These are phyloP conservation scores for Helenozyma baotianmanensis DNA, from an alignment of 805 yeast genomes.

Conservation along the genomic window DNA sequence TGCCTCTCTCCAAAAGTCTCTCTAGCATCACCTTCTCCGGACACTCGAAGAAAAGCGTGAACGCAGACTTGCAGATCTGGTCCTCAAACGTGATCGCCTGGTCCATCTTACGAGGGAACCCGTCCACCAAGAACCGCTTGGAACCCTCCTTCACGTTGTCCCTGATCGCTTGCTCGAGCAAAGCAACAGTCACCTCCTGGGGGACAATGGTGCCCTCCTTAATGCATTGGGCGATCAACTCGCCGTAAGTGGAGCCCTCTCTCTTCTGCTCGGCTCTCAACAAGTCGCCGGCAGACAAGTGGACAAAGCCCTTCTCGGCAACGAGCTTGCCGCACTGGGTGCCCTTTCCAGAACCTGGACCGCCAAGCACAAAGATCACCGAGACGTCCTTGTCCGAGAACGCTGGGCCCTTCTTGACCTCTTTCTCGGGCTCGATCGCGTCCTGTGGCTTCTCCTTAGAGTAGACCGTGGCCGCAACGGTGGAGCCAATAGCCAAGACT, in stretches of 20 bases:
- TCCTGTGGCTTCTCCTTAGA: slow-evolving; percentile 41
- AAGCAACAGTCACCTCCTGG: slow-evolving; percentile 81
- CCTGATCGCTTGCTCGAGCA: slow-evolving; percentile 74
- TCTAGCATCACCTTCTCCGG: slow-evolving; percentile 79
- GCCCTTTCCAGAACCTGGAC: slow-evolving; percentile 98
- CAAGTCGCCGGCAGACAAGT: slow-evolving; percentile 94
- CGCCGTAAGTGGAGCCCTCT: slow-evolving; percentile 78
- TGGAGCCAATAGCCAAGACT: slow-evolving; percentile 49
- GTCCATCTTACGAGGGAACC: slow-evolving; percentile 98
- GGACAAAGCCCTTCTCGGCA: slow-evolving; percentile 73
- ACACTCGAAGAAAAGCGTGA: slow-evolving; percentile 75
- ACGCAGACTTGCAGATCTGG: slow-evolving; percentile 61
- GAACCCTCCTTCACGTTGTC: slow-evolving; percentile 47
- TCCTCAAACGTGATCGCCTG: slow-evolving; percentile 93
- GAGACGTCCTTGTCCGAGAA: slow-evolving; percentile 65
- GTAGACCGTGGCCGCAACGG: slow-evolving; percentile 39
- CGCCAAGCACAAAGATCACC: slow-evolving; percentile 89
- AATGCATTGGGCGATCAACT: slow-evolving; percentile 76
- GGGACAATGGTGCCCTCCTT: slow-evolving; percentile 91
- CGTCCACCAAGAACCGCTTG: slow-evolving; percentile 78
- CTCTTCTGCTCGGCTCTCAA: slow-evolving; percentile 88
- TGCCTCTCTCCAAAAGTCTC: slow-evolving; percentile 84
- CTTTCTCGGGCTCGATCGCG: slow-evolving; percentile 40
- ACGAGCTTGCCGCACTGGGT: slow-evolving; percentile 91
- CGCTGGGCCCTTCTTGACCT: slow-evolving; percentile 34